Percentiles rank a stretch among this genome's conserved stretches.
Conservation (phyloP, 331 rosid genomes). For the Malus hybrid region DNA sequence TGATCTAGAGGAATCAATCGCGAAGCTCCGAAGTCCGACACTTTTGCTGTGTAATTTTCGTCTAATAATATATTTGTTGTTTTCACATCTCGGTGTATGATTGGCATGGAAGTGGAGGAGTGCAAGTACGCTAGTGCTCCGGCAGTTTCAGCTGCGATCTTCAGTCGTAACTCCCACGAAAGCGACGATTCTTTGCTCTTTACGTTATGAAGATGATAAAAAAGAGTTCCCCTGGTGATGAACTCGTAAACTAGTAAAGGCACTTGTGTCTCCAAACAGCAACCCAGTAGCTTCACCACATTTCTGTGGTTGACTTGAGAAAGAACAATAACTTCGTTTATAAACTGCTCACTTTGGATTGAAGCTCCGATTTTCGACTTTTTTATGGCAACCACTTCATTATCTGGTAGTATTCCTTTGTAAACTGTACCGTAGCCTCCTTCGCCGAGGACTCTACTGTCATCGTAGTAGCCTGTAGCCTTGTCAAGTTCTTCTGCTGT, state of each 20-base stretch:
- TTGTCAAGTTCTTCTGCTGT: not conserved
- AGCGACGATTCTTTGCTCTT: not conserved
- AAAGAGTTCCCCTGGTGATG: not conserved
- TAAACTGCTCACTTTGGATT: constrained; percentile 1
- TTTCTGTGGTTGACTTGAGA: constrained; percentile 8
- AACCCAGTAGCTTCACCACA: constrained; percentile 9
- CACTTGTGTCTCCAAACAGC: not conserved
- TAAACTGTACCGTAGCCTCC: constrained; percentile 9
- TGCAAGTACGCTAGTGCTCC: constrained; percentile 4
- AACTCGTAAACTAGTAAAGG: constrained; percentile 6
- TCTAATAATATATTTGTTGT: not conserved
- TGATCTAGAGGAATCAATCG: not conserved
- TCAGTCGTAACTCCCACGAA: not conserved
- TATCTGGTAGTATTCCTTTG: not conserved
- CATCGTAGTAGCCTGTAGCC: constrained; percentile 1
- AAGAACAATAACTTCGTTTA: constrained; percentile 2
- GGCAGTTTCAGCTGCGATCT: constrained; percentile 6
- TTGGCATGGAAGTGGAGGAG: constrained; percentile 6
- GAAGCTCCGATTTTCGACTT: not conserved
- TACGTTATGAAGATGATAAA: not conserved
- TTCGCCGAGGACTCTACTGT: not conserved
- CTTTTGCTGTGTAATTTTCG: not conserved
- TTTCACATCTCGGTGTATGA: constrained; percentile 14
- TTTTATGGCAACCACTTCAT: not conserved
- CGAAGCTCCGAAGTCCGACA: constrained; percentile 9